Evolutionary conservation across 2,329 filamentous ascomycete genomes (phyloP), one percentile per base, ranked within the genome.

Genomic region (Microascus cirrosus): DNA sequence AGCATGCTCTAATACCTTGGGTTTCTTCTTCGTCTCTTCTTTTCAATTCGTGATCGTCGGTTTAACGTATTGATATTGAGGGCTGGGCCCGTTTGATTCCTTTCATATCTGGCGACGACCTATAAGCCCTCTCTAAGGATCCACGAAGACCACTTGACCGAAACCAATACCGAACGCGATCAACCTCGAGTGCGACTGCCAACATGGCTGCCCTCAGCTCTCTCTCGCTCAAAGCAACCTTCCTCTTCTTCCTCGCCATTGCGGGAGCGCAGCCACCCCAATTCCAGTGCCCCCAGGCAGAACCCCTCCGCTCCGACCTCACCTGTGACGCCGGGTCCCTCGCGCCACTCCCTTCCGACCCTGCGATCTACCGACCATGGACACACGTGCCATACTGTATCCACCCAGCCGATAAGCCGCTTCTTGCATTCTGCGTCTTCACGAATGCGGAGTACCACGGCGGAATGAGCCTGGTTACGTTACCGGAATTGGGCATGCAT

Each of bases 311-410:
- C 10, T 15, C n/a, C 11, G 28, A 36, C 55, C 55, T 53, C 18
- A 42, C 48, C 45, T 57, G 55, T 48, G 45, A n/a, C 28, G 45
- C 35, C 18, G n/a, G 11, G n/a, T 48, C 50, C 18, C 34, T 57
- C 32, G n/a, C 32, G 8, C 55, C 55, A 1, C 55, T 50, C 10
- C 45, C 55, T 5, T 39, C 45, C 3, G 42, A 57, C n/a, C 55
- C 55, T 10, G 12, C 36, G n/a, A 32, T 32, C 32, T 57, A 51
- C 48, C n/a, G 48, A 7, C 54, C 58, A 7, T 59, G 58, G 58
- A 59, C 58, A 1, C 54, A 57, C 50, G 54, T 50, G 51, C 58
- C 58, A 2, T 53, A 56, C 58, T 59, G 58, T 50, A 20, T 59
- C 34, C 55, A 57, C 55, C 54, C 45, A 7, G 54, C 54, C 1